Percentiles rank a stretch among this genome's conserved stretches.
These are phyloP conservation scores for Entelexis paramagnoliae DNA, from an alignment of 1,139 yeast species.

Conservation along the genomic window DNA sequence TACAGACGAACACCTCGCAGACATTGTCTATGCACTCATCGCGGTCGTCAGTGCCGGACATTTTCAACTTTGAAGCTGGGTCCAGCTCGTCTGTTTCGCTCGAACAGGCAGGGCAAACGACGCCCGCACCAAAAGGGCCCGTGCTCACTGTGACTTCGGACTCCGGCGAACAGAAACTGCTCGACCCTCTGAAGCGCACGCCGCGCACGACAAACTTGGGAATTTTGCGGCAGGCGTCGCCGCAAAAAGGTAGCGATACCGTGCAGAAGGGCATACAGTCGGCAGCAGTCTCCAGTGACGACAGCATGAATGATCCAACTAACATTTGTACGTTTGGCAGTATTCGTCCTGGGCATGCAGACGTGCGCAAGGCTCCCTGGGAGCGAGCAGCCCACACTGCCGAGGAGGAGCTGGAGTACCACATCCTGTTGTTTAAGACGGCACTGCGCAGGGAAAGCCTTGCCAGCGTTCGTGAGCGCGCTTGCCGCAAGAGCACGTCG, in stretches of 20 bases:
- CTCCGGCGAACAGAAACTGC: background rate
- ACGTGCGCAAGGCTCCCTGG: slow-evolving; percentile 16
- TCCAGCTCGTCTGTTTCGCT: background rate
- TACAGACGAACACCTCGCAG: background rate
- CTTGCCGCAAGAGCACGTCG: background rate
- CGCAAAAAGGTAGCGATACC: background rate
- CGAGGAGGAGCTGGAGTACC: slow-evolving; percentile 13
- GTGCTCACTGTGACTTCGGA: slow-evolving; percentile 6
- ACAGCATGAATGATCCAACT: background rate
- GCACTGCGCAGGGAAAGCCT: slow-evolving; percentile 13
- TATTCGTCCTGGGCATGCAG: slow-evolving; percentile 2
- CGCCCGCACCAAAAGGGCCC: background rate
- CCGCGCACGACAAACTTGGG: background rate
- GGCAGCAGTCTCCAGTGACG: background rate
- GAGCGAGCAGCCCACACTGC: slow-evolving; percentile 10
- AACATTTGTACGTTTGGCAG: slow-evolving; percentile 12
- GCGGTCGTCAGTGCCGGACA: background rate
- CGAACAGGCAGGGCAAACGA: background rate
- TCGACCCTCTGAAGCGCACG: slow-evolving; percentile 1
- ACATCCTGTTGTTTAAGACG: slow-evolving; percentile 9
- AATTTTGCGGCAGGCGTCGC: background rate
- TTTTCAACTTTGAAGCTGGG: background rate
- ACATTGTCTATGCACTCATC: background rate
- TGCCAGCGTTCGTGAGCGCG: background rate
- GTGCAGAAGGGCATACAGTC: background rate